Conservation (phyloP, 2,329 filamentous ascomycete genomes). For the Aspergillus flavus region DNA sequence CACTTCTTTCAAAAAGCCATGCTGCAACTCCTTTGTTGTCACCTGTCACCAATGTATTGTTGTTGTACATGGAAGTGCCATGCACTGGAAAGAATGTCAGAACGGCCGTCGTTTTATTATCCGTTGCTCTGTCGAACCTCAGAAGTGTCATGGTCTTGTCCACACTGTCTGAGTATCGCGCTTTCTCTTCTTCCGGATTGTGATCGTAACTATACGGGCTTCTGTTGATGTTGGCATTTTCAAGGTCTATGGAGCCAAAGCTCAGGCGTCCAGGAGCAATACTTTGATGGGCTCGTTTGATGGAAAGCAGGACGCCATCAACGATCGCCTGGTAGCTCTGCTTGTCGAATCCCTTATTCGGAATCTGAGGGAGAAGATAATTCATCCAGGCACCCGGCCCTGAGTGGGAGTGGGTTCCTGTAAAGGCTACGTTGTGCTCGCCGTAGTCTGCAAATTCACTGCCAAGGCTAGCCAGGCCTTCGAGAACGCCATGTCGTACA, state of each 20-base stretch:
- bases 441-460: slow-evolving; percentile 73
- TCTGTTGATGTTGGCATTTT: slow-evolving; percentile 82
- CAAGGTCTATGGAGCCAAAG: slow-evolving; percentile 68
- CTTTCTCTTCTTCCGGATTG: slow-evolving; percentile 77
- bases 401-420: slow-evolving; percentile 89
- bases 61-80: slow-evolving; percentile 85
- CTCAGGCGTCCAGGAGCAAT: slow-evolving; percentile 71
- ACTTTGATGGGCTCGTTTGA: slow-evolving; percentile 75
- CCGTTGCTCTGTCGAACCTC: slow-evolving; percentile 72
- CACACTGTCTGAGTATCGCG: slow-evolving; percentile 64
- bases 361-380: slow-evolving; percentile 89
- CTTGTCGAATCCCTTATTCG: slow-evolving; percentile 79
- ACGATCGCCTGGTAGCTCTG: slow-evolving; percentile 90
- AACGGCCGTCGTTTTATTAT: slow-evolving; percentile 75
- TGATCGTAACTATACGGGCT: slow-evolving; percentile 85
- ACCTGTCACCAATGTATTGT: slow-evolving; percentile 88
- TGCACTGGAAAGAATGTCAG: slow-evolving; percentile 92
- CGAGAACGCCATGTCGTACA: slow-evolving; percentile 80
- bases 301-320: slow-evolving; percentile 78
- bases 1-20: slow-evolving; percentile 75
- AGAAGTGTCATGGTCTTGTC: slow-evolving; percentile 82
- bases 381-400: slow-evolving; percentile 93
- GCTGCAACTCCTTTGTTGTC: slow-evolving; percentile 97
- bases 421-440: slow-evolving; percentile 81
- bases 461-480: slow-evolving; percentile 71